These are phyloP conservation scores for Arthrobotrys megalospora DNA, from an alignment of 2,329 filamentous ascomycete genomes.

Conservation along the genomic window DNA sequence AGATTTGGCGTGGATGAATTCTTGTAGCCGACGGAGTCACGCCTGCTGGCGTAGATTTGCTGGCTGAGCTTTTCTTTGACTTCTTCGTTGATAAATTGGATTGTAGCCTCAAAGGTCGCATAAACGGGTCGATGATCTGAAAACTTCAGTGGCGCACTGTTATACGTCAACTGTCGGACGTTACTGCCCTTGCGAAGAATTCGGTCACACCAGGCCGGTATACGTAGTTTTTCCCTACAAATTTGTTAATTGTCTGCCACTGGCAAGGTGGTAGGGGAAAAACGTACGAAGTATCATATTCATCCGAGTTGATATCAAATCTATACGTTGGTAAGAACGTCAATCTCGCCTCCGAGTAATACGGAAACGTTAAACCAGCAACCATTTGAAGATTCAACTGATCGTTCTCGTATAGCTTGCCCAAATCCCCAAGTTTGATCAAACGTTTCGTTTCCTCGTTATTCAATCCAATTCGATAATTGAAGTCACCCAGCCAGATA, in stretches of 20 bases:
- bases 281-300: slow-evolving; percentile 88
- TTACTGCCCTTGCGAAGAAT: slow-evolving; percentile 88
- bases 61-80: slow-evolving; percentile 80
- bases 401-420: slow-evolving; percentile 89
- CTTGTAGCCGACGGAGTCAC: slow-evolving; percentile 75
- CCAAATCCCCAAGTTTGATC: slow-evolving; percentile 80
- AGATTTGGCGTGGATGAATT: slow-evolving; percentile 71
- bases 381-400: slow-evolving; percentile 98
- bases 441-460: slow-evolving; percentile 83
- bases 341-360: slow-evolving; percentile 90
- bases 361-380: slow-evolving; percentile 87
- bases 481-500: slow-evolving; percentile 98
- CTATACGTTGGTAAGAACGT: slow-evolving; percentile 95
- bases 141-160: slow-evolving; percentile 84
- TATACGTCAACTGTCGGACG: slow-evolving; percentile 85
- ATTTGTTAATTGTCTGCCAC: slow-evolving; percentile 21
- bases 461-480: slow-evolving; percentile 91
- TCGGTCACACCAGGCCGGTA: slow-evolving; percentile 97
- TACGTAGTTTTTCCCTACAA: slow-evolving; percentile 85
- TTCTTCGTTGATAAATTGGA: slow-evolving; percentile 83
- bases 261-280: background rate
- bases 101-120: slow-evolving; percentile 85
- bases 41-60: slow-evolving; percentile 79
- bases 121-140: slow-evolving; percentile 98
- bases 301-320: slow-evolving; percentile 88